A percentile compares a stretch with the other conserved stretches of the same genome.
Evolutionary conservation across 2,329 filamentous ascomycete genomes (phyloP).

Genomic region (Endothia cerciana): DNA sequence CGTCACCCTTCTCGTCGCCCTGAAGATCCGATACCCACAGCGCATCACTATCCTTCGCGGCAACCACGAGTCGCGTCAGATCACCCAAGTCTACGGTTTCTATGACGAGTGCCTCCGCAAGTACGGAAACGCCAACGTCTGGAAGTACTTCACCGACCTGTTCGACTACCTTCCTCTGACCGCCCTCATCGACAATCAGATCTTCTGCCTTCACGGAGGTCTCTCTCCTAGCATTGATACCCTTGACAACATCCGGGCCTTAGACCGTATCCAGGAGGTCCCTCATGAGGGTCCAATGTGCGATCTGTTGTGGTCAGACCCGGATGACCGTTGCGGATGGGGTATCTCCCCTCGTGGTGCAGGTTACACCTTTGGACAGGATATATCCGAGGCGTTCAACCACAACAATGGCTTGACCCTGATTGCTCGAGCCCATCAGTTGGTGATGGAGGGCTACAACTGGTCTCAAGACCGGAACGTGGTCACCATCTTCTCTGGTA

Average conservation of each 20-base stretch:
- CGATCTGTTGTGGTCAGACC: constrained; percentile 96
- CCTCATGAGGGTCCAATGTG: constrained; percentile 99
- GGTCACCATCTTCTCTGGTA: constrained; percentile 97
- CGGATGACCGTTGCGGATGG: constrained; percentile 95
- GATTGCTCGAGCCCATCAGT: constrained; percentile 93
- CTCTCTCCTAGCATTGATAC: constrained; percentile 96
- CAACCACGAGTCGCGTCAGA: constrained; percentile 98
- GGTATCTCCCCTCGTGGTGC: constrained; percentile 93
- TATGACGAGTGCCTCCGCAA: constrained; percentile 99
- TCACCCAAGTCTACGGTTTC: constrained; percentile 98
- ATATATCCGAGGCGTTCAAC: constrained; percentile 98
- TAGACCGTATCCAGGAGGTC: constrained; percentile 97
- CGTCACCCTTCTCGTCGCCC: constrained; percentile 90
- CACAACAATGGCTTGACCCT: constrained; percentile 97
- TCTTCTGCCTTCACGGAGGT: constrained; percentile 97
- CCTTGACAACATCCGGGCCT: constrained; percentile 89
- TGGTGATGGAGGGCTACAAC: constrained; percentile 99
- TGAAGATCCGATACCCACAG: constrained; percentile 97
- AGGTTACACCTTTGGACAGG: constrained; percentile 93
- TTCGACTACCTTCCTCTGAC: constrained; percentile 98
- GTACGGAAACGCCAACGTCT: constrained; percentile 98
- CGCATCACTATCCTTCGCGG: constrained; percentile 98
- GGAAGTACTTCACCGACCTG: constrained; percentile 98
- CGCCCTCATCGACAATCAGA: constrained; percentile 97
- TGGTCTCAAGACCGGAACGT: constrained; percentile 99